phyloP scores from a whole-genome alignment of 768 basidiomycete species.

The Tulasnella calospora region DNA sequence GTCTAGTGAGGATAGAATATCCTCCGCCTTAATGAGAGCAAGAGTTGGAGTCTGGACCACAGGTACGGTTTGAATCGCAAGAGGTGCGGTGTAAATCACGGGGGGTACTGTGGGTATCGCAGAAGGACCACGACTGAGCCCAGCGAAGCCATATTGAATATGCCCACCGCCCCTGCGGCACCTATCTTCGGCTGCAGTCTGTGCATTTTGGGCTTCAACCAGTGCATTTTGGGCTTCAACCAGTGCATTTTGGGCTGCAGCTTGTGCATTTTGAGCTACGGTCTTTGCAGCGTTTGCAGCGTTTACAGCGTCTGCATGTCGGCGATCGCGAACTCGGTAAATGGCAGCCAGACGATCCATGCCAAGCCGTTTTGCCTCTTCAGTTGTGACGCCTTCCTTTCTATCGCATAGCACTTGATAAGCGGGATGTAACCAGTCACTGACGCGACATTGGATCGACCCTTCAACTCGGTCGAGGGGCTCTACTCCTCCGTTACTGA shows the following conservation, averaged over 20 bases:
- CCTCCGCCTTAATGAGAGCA: background rate
- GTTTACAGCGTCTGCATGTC: too few species aligned
- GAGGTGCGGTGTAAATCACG: too few species aligned
- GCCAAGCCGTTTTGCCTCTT: slow-evolving; percentile 11
- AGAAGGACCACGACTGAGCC: too few species aligned
- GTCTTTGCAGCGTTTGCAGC: too few species aligned
- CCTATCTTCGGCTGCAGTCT: too few species aligned
- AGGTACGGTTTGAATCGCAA: too few species aligned
- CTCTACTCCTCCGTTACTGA: background rate
- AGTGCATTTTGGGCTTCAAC: too few species aligned
- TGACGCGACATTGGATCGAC: background rate
- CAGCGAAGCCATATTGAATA: too few species aligned
- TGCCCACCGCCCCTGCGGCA: too few species aligned
- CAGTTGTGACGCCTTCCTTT: background rate
- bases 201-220: too few species aligned
- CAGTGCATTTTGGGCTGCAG: too few species aligned
- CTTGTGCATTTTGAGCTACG: background rate
- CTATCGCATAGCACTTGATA: background rate
- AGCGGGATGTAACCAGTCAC: background rate
- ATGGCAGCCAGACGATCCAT: background rate
- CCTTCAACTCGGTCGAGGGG: background rate
- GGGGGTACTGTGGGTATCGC: too few species aligned
- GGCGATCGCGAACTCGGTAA: background rate
- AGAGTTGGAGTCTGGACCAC: background rate
- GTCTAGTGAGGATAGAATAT: background rate